phyloP scores from a whole-genome alignment of 2,329 filamentous ascomycete species.

The Pestalotiopsis sp. region DNA sequence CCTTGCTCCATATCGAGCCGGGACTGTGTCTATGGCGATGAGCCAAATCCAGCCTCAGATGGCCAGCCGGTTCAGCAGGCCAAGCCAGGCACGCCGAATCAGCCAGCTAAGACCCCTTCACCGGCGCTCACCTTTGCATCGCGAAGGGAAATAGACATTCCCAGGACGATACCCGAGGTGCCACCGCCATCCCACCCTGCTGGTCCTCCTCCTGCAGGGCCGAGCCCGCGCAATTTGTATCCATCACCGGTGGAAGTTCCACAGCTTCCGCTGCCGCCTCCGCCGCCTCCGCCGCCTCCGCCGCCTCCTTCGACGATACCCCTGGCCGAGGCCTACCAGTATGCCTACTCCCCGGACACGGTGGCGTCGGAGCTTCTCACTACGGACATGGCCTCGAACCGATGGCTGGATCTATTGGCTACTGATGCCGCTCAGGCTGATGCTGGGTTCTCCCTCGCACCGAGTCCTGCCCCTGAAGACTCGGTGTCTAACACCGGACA shows the following conservation, averaged over 20 bases:
- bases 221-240: constrained; percentile 14
- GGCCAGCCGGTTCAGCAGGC: neutral
- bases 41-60: neutral
- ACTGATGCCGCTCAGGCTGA: constrained; percentile 34
- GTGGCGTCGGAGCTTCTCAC: constrained; percentile 28
- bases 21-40: constrained; percentile 20
- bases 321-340: constrained; percentile 14
- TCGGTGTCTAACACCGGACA: constrained; percentile 5
- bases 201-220: neutral
- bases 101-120: neutral
- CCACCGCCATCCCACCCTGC: neutral
- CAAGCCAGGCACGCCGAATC: neutral
- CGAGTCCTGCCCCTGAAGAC: constrained; percentile 19
- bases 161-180: neutral
- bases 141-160: neutral
- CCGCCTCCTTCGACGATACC: neutral
- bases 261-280: neutral
- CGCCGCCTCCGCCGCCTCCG: neutral
- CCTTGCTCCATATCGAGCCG: constrained; percentile 21
- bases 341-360: constrained; percentile 26
- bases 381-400: constrained; percentile 30
- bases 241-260: constrained; percentile 11
- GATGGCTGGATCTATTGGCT: constrained; percentile 33
- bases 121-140: neutral
- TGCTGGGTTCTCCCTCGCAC: constrained; percentile 27